Percentiles rank a stretch among this genome's conserved stretches.
Evolutionary conservation across 78 protist species (phyloP).

Genomic region (Andalucia godoyi): DNA sequence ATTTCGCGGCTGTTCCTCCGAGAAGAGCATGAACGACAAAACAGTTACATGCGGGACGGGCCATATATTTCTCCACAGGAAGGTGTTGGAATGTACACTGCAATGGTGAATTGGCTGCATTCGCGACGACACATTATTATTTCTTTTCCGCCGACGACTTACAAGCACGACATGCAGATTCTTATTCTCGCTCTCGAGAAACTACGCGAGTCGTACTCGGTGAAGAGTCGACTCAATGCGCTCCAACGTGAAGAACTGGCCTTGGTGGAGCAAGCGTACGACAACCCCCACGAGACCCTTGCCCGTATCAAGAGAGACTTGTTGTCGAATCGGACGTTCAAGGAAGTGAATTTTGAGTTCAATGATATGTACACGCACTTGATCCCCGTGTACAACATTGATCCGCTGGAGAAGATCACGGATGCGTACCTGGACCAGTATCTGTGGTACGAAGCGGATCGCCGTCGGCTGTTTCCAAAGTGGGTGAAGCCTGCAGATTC

Average conservation of each 20-base stretch:
- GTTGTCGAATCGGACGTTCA: conserved; percentile 93
- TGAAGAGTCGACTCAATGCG: conserved; percentile 85
- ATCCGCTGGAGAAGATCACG: conserved; percentile 99
- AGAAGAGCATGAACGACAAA: conserved; percentile 97
- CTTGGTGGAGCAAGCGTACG: conserved; percentile 97
- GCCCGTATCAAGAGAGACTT: conserved; percentile 95
- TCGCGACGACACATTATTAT: conserved; percentile 86
- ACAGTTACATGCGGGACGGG: conserved; percentile 98
- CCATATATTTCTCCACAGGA: conserved; percentile 95
- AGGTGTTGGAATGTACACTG: conserved; percentile 96
- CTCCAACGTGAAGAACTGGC: conserved; percentile 97
- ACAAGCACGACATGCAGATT: conserved; percentile 99
- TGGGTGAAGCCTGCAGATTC: conserved; percentile 99
- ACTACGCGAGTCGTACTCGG: conserved; percentile 89
- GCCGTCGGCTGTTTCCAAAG: conserved; percentile 96
- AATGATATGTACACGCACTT: conserved; percentile 93
- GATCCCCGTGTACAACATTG: conserved; percentile 93
- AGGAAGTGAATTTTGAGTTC: conserved; percentile 92
- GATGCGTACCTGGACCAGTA: conserved; percentile 99
- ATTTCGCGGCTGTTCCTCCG: conserved; percentile 96
- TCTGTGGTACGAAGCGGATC: conserved; percentile 98
- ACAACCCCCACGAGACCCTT: conserved; percentile 98
- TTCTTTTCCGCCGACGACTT: conserved; percentile 96
- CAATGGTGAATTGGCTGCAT: conserved; percentile 96
- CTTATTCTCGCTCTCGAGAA: conserved; percentile 95